Evolutionary conservation across 2,329 filamentous ascomycete species (phyloP).

Genomic region (Xylariaceae sp.): DNA sequence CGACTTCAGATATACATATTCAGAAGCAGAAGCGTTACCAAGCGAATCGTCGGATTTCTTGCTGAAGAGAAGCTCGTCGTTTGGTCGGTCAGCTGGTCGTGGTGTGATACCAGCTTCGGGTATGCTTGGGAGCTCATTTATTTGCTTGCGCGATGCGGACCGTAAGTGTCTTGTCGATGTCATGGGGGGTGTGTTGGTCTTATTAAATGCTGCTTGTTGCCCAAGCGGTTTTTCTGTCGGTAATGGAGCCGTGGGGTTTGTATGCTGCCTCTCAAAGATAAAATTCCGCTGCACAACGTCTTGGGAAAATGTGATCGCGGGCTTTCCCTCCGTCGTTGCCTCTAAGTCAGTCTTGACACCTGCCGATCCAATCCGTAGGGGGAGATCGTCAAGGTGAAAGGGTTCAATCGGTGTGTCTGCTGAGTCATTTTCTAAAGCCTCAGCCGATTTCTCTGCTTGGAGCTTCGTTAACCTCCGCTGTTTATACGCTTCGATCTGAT

Average conservation of each 20-base stretch:
- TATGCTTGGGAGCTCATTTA: conserved; percentile 39
- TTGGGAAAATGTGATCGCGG: conserved; percentile 34
- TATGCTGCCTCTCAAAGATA: conserved; percentile 29
- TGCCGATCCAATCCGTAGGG: conserved; percentile 51
- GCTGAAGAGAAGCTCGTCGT: conserved; percentile 28
- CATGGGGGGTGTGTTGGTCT: conserved; percentile 37
- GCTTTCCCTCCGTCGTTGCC: conserved; percentile 38
- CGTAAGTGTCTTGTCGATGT: conserved; percentile 43
- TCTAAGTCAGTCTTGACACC: conserved; percentile 42
- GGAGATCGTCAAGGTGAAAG: conserved; percentile 57
- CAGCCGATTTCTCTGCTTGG: conserved; percentile 40
- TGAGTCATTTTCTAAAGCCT: conserved; percentile 43
- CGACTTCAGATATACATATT: conserved; percentile 56
- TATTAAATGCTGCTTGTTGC: conserved; percentile 27
- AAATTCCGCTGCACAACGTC: conserved; percentile 35
- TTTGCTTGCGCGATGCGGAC: conserved; percentile 34
- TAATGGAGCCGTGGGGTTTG: conserved; percentile 15
- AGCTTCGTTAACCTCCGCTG: conserved; percentile 47
- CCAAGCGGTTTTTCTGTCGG: conserved; percentile 20
- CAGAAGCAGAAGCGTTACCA: conserved; percentile 46
- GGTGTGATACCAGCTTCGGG: conserved; percentile 34
- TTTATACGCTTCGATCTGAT: conserved; percentile 56
- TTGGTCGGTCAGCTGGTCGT: too few species aligned
- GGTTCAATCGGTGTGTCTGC: conserved; percentile 54
- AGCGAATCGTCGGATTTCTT: conserved; percentile 20